Base-by-base conservation (phyloP, 179 eudicot genomes). In the Pouteria campechiana region DNA sequence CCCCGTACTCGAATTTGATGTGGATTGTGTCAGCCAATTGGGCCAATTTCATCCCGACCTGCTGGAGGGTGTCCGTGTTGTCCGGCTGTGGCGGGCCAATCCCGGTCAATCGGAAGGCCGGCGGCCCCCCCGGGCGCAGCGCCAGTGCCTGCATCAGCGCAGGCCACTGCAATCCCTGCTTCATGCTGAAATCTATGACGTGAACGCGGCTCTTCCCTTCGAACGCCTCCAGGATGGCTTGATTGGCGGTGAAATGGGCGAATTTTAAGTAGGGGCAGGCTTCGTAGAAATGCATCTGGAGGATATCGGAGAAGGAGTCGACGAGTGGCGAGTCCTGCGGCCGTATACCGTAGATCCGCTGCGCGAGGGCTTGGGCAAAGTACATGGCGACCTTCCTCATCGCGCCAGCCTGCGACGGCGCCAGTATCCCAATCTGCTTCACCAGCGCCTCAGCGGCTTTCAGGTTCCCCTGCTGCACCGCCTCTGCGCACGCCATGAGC, bases 151-250 rank as follows among this genome's bases (percentile, higher is more conserved):
- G 97, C 81, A 89, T 67, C 37, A 89, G 60, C 10, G 82, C 83
- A 3, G 95, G 97, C 97, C 97, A 89, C 36, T 89, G 97, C 79
- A 89, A 74, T 32, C 97, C 97, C 37, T 89, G 86, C 9, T 81
- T 89, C 67, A 89, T 61, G 36, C 97, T 73, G 31, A 89, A 89
- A 72, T 85, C 97, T 27, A 89, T 65, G 0, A 89, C 90, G 37
- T 89, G 97, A 8, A 85, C 95, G 7, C 60, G 48, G 2, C 23
- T 52, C 0, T 67, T 63, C 0, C 83, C 89, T 0, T 57, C 61
- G n/a, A 89, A 85, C 0, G 97, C 89, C 25, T 89, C 95, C 0
- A 89, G 57, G 17, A 88, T 80, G 1, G 97, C 97, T 24, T 80
- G 97, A 60, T 84, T 88, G 0, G 93, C 85, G 0, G 97, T 84